These are phyloP conservation scores for Aspergillus campestris DNA, from an alignment of 495 filamentous ascomycete species.

Conservation along the genomic window DNA sequence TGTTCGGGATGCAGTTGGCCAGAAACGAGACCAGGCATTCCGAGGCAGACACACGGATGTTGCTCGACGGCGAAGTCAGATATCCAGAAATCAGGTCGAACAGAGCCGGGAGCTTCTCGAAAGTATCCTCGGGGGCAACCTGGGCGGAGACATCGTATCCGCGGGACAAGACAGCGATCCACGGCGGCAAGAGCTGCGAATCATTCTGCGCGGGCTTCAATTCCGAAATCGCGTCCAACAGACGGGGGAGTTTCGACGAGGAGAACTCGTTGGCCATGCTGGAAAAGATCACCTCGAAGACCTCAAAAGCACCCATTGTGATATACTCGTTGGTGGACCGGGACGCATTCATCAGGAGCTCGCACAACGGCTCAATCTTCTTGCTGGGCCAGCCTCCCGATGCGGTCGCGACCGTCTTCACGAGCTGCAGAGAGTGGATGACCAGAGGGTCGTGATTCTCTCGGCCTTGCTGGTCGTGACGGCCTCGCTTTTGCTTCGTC, in stretches of 20 bases:
- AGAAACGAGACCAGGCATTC: slow-evolving; percentile 91
- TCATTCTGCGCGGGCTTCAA: slow-evolving; percentile 84
- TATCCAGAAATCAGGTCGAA: slow-evolving; percentile 71
- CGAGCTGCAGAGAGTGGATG: slow-evolving; percentile 83
- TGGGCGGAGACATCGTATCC: slow-evolving; percentile 91
- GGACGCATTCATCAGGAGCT: slow-evolving; percentile 79
- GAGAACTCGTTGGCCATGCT: slow-evolving; percentile 81
- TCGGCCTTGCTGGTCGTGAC: slow-evolving; percentile 29
- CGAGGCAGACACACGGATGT: slow-evolving; percentile 86
- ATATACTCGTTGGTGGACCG: slow-evolving; percentile 86
- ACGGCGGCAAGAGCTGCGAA: slow-evolving; percentile 84
- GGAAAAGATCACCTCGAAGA: slow-evolving; percentile 92
- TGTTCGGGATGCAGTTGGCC: slow-evolving; percentile 74
- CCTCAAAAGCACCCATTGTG: slow-evolving; percentile 89
- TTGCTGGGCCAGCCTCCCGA: slow-evolving; percentile 95
- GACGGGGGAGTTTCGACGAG: slow-evolving; percentile 76
- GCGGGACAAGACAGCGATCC: slow-evolving; percentile 90
- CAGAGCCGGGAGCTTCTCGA: slow-evolving; percentile 73
- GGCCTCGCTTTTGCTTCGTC: slow-evolving; percentile 53
- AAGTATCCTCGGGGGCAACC: slow-evolving; percentile 76
- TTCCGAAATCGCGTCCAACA: slow-evolving; percentile 81
- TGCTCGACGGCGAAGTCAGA: slow-evolving; percentile 76
- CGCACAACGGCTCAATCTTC: slow-evolving; percentile 87
- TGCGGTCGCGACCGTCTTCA: slow-evolving; percentile 76
- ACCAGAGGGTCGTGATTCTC: slow-evolving; percentile 68